phyloP scores from a whole-genome alignment of 1,284 basidiomycete genomes.

The Singerocomus inundabilis region DNA sequence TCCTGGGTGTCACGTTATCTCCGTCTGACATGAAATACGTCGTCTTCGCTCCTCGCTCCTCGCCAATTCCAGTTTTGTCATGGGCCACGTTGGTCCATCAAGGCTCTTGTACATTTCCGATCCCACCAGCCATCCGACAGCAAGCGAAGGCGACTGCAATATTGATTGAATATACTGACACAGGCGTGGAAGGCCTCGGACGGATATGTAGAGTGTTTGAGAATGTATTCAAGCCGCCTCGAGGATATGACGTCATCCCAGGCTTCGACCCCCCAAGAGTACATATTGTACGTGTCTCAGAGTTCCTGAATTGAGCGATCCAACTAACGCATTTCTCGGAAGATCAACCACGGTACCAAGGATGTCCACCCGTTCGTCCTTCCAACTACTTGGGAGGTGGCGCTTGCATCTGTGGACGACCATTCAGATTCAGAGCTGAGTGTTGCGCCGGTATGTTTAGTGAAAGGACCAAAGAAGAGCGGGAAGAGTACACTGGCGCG shows the following conservation, averaged over 20 bases:
- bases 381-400: slow-evolving; percentile 57
- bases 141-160: slow-evolving; percentile 40
- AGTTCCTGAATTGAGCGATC: background rate
- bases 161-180: slow-evolving; percentile 51
- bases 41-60: slow-evolving; percentile 65
- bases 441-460: slow-evolving; percentile 45
- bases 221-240: slow-evolving; percentile 50
- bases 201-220: slow-evolving; percentile 60
- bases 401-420: slow-evolving; percentile 36
- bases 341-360: slow-evolving; percentile 44
- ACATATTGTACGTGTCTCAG: slow-evolving; percentile 49
- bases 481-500: slow-evolving; percentile 90
- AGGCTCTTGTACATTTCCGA: slow-evolving; percentile 24
- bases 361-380: slow-evolving; percentile 50
- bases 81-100: slow-evolving; percentile 21
- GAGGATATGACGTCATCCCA: slow-evolving; percentile 28
- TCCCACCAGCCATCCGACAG: slow-evolving; percentile 11
- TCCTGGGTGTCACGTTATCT: slow-evolving; percentile 49
- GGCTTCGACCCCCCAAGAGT: slow-evolving; percentile 50
- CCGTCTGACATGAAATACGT: slow-evolving; percentile 42
- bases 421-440: slow-evolving; percentile 10
- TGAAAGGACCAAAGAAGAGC: slow-evolving; percentile 83
- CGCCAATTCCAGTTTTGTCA: slow-evolving; percentile 59
- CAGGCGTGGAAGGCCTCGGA: slow-evolving; percentile 64
- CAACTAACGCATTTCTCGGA: slow-evolving; percentile 1